Evolutionary conservation across 2,329 filamentous ascomycete genomes (phyloP).

Genomic region (Ascochyta lentis): DNA sequence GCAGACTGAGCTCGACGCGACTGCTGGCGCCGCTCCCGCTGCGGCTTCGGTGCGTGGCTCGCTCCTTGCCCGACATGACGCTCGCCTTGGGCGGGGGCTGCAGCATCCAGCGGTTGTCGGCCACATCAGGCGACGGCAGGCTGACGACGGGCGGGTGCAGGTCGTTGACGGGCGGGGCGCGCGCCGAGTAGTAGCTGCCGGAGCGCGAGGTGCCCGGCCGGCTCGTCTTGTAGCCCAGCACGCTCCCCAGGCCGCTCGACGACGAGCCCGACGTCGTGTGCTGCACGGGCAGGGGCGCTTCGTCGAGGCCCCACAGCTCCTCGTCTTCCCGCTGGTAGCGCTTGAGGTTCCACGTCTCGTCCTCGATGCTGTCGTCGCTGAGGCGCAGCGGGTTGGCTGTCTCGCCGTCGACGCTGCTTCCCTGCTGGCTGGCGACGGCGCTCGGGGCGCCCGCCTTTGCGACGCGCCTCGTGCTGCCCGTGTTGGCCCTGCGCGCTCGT

Average conservation of each 20-base stretch:
- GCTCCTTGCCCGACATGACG: constrained; percentile 87
- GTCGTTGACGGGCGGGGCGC: constrained; percentile 79
- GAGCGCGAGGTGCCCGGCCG: constrained; percentile 42
- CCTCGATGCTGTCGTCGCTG: constrained; percentile 45
- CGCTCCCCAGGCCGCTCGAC: constrained; percentile 36
- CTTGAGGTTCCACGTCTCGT: constrained; percentile 73
- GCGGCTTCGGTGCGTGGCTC: constrained; percentile 65
- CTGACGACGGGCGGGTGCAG: constrained; percentile 84
- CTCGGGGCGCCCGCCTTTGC: constrained; percentile 63
- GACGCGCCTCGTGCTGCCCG: constrained; percentile 62
- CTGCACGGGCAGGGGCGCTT: constrained; percentile 45
- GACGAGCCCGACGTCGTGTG: constrained; percentile 39
- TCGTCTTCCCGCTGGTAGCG: constrained; percentile 89
- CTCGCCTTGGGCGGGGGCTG: constrained; percentile 89
- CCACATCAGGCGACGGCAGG: constrained; percentile 71
- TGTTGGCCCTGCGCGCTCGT: constrained; percentile 63
- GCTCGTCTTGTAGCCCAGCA: constrained; percentile 25
- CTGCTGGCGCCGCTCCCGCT: constrained; percentile 57
- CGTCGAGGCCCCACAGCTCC: constrained; percentile 77
- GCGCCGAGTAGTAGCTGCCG: constrained; percentile 48
- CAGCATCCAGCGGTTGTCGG: constrained; percentile 87
- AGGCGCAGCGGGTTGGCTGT: constrained; percentile 31
- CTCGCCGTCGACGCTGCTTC: constrained; percentile 46
- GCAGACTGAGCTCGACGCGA: constrained; percentile 46
- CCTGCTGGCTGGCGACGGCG: constrained; percentile 54